phyloP scores from a whole-genome alignment of 768 basidiomycete genomes.

The Xerocomus brunneocitrinus region DNA sequence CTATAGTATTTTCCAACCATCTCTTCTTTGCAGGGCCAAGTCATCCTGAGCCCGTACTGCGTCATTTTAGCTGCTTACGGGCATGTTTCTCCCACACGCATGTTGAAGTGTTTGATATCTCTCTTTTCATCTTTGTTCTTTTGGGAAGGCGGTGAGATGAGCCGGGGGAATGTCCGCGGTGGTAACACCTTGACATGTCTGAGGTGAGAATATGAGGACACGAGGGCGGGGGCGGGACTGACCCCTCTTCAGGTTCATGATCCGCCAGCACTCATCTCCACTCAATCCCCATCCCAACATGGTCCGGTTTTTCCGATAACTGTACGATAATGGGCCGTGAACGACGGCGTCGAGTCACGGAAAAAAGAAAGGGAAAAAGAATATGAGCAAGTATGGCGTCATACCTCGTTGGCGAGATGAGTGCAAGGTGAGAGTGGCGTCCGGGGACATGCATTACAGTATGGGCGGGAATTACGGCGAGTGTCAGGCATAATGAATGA shows the following conservation, averaged over 20 bases:
- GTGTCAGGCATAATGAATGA: not conserved
- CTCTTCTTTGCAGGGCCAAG: not conserved
- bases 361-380: not conserved
- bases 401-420: not conserved
- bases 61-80: not conserved
- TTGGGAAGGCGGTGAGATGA: not conserved
- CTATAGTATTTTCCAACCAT: not conserved
- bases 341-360: not conserved
- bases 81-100: not conserved
- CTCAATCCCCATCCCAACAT: not conserved
- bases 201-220: not conserved
- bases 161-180: slow-evolving; percentile 15
- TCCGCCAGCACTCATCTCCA: slow-evolving; percentile 8
- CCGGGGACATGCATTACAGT: not conserved
- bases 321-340: not conserved
- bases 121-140: not conserved
- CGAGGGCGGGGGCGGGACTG: not conserved
- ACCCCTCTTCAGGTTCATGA: not conserved
- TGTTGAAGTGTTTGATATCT: not conserved
- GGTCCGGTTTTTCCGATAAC: not conserved
- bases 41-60: not conserved
- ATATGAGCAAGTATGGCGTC: not conserved
- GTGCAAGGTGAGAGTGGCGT: not conserved
- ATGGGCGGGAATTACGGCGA: not conserved
- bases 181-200: not conserved